Evolutionary conservation across 768 basidiomycete genomes (phyloP).

Genomic region (Hericium coralloides): DNA sequence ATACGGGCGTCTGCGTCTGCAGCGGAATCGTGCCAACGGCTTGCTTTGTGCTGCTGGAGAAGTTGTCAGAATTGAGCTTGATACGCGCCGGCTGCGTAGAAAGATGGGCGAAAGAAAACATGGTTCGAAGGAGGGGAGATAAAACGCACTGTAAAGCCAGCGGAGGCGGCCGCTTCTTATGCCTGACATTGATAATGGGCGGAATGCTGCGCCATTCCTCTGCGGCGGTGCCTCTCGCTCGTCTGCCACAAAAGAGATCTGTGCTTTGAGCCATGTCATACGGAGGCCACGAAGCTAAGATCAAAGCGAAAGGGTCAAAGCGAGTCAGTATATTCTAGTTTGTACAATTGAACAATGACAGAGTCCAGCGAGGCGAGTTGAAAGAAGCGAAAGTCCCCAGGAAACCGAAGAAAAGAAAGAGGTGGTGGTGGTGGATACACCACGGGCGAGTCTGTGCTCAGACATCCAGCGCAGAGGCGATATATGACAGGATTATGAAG

Average conservation of each 20-base stretch:
- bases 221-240: neutral
- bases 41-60: too few relatives aligned
- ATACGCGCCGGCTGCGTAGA: too few relatives aligned
- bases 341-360: too few relatives aligned
- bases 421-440: neutral
- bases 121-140: neutral
- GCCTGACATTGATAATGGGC: conserved; percentile 5
- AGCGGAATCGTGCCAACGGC: too few relatives aligned
- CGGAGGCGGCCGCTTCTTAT: conserved; percentile 14
- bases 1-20: too few relatives aligned
- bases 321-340: too few relatives aligned
- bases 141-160: conserved; percentile 11
- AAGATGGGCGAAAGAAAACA: neutral
- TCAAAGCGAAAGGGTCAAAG: neutral
- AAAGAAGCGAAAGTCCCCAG: neutral
- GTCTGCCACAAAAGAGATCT: neutral
- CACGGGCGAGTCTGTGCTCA: neutral
- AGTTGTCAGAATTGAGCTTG: too few relatives aligned
- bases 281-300: neutral
- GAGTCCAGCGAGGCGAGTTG: too few relatives aligned
- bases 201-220: neutral
- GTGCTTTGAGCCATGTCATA: neutral
- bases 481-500: neutral
- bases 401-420: neutral
- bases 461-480: neutral